Base-by-base conservation (phyloP, 306 rosid species). In the Prunus armeniaca region DNA sequence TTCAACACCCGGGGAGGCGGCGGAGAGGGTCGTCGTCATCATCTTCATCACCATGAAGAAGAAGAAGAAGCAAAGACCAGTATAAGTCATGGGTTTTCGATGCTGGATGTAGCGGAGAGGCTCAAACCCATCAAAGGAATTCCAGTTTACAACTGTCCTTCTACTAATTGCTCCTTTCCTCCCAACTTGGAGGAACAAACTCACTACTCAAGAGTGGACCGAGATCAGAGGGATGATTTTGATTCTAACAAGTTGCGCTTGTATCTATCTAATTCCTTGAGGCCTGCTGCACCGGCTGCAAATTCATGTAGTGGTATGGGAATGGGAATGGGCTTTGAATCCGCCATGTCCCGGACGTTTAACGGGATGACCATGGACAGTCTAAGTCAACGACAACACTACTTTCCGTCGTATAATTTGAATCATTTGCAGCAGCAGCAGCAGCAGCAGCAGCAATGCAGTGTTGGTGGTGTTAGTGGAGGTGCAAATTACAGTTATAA, bases 121-220 rank as follows among this genome's bases (percentile, higher is more conserved):
- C 27, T 75, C 41, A 87, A 63, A 78, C 87, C 90, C 83, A 86
- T 90, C 22, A 87, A 89, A 67, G 94, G 96, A 82, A 82, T 93
- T 41, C 93, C 93, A 22, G 80, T 92, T 24, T 89, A 91, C 79
- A 73, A 20, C 67, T 85, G 67, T 54, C 50, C 18, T 57, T 13
- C 80, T 27, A 47, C 56, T 24, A 73, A 58, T 73, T 73, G 72
- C 69, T 65, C 90, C 9, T 77, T 56, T 52, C 76, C 79, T 1
- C 78, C 74, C 9, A 45, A 65, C n/a, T 60, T 14, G 13, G 69
- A 73, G 43, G 43, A 38, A 0, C 76, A 12, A 12, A 13, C 54
- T 15, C 17, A 3, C 54, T 38, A 13, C 54, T 13, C 54, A 13
- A 49, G 5, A 49, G 7, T 49, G 17, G 54, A 49, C 14, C 14